Evolutionary conservation across 495 filamentous ascomycete genomes (phyloP), one percentile per base, ranked within the genome.

Genomic region (Viridothelium virens): DNA sequence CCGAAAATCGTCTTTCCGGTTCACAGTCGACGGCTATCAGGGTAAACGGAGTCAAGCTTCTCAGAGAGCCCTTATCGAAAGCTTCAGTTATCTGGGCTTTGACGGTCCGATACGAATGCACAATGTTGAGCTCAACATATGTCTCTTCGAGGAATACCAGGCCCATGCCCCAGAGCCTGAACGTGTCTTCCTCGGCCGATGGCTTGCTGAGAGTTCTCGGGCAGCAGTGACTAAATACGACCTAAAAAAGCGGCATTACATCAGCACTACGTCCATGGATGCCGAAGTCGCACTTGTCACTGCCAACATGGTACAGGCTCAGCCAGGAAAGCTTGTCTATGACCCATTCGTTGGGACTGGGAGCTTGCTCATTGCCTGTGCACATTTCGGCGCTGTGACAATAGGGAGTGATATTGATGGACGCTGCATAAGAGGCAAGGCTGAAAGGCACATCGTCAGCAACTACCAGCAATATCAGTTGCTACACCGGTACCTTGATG

Each of bases 321-420:
- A 79, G 0, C 89, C 92, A 0, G 91, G 89, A 1, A 95, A 89
- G 74, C 68, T 97, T 2, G 85, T 91, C 72, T 97, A 90, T 68
- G 94, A 99, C 73, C 94, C 94, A 0, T 97, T 99, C 71, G 91
- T 92, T 33, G 94, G 94, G 2, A 97, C 94, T 2, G 94, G 93
- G 2, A 90, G 90, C 63, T 96, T 99, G 70, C 85, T 88, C 2
- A 82, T 97, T 37, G 88, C 92, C 2, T 90, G 87, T 66, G 87
- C 92, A 9, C 89, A 97, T 77, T 97, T 96, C 71, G 94, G 94
- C 0, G 91, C 91, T 0, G 66, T 86, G 48, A 85, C 85, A 2
- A 81, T 89, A 63, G 94, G 94, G 12, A 91, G 88, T 66, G 94
- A 99, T 78, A 96, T 99, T 46, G 95, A 99, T 75, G 90, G 90